A percentile compares a stretch with the other conserved stretches of the same genome.
Evolutionary conservation across 257 asterid species (phyloP).

Genomic region (Fraxinus americana): DNA sequence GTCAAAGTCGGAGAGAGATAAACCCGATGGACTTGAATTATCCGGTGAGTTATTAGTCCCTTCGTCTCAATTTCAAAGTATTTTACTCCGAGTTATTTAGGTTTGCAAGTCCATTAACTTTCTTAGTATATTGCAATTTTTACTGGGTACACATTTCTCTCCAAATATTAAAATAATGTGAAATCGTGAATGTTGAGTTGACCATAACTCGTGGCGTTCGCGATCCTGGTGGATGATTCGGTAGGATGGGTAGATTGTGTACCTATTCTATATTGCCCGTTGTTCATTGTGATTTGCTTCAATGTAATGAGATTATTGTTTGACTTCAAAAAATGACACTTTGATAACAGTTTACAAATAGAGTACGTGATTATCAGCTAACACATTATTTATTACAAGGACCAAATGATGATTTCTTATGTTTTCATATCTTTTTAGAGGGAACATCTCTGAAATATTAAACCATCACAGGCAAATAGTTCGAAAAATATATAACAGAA

Average conservation of each 20-base stretch:
- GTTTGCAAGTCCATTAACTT: neutral
- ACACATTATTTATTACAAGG: neutral
- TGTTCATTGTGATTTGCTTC: too few relatives aligned
- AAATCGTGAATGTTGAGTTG: neutral
- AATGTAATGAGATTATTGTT: too few relatives aligned
- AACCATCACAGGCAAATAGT: neutral
- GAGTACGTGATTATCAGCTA: neutral
- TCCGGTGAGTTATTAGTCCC: constrained; percentile 43
- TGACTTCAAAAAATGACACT: neutral
- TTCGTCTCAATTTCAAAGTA: neutral
- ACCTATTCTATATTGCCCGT: too few relatives aligned
- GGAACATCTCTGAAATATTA: neutral
- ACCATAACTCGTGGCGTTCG: neutral
- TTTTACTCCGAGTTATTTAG: neutral
- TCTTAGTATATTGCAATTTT: neutral
- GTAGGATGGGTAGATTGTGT: too few relatives aligned
- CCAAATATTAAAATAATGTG: neutral
- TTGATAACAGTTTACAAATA: neutral
- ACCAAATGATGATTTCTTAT: neutral
- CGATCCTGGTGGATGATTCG: too few relatives aligned
- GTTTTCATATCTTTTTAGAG: neutral
- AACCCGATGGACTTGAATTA: constrained; percentile 41
- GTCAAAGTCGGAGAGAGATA: constrained; percentile 43
- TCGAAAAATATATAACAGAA: neutral
- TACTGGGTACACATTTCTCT: neutral